Evolutionary conservation across 768 basidiomycete genomes (phyloP).

Genomic region (Candolleomyces efflorescens): DNA sequence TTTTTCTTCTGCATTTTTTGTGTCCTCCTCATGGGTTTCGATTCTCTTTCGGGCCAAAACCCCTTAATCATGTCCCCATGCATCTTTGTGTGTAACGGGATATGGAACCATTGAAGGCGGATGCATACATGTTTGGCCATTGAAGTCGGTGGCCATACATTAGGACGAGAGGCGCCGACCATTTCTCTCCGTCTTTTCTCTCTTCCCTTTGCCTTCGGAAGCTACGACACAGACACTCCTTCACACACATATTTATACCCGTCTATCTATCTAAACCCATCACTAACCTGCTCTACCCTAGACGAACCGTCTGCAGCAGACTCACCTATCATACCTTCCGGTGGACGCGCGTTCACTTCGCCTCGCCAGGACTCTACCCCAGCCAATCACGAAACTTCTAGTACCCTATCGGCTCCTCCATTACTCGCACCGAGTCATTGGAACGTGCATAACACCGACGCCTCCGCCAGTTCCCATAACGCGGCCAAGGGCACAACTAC

Average conservation of each 20-base stretch:
- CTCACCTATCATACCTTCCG: slow-evolving; percentile 6
- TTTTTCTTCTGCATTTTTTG: neutral
- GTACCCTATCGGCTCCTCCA: neutral
- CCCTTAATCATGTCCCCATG: neutral
- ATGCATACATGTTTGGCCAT: slow-evolving; percentile 1
- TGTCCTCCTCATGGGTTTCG: neutral
- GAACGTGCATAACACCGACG: neutral
- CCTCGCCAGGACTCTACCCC: neutral
- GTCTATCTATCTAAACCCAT: neutral
- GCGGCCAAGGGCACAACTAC: neutral
- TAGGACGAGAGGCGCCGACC: neutral
- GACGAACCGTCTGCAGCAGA: slow-evolving; percentile 6
- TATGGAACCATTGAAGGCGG: slow-evolving; percentile 1
- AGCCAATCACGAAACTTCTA: neutral
- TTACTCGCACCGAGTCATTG: neutral
- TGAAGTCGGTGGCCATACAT: neutral
- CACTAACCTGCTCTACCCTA: neutral
- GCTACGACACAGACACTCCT: neutral
- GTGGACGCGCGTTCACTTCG: neutral
- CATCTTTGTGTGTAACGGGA: neutral
- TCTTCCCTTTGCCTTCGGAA: neutral
- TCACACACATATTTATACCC: neutral
- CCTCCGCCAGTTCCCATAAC: neutral
- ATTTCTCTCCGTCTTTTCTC: neutral
- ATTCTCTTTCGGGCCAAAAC: neutral